Conservation (phyloP, 2,329 filamentous ascomycete genomes). For the Pseudocercospora cruenta region DNA sequence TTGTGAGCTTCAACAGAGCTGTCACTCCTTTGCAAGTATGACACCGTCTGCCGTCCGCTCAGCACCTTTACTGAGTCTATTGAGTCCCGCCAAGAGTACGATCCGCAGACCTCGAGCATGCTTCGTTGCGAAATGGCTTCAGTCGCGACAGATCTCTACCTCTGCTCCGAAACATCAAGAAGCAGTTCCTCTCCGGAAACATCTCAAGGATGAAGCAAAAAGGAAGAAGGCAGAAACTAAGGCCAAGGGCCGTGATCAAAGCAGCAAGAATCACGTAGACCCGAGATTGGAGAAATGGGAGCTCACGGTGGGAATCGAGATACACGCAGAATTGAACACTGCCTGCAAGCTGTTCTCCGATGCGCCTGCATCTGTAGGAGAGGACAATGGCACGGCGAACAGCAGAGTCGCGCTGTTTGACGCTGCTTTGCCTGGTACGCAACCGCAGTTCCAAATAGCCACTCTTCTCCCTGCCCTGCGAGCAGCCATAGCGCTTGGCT, state of each 20-base stretch:
- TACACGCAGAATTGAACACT: slow-evolving; percentile 94
- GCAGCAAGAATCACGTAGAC: slow-evolving; percentile 23
- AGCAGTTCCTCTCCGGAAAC: slow-evolving; percentile 43
- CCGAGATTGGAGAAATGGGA: slow-evolving; percentile 69
- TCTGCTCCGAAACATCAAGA: slow-evolving; percentile 26
- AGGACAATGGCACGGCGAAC: slow-evolving; percentile 62
- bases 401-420: slow-evolving; percentile 89
- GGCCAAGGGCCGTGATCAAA: slow-evolving; percentile 4
- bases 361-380: slow-evolving; percentile 43
- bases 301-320: slow-evolving; percentile 92
- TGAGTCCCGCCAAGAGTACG: background rate
- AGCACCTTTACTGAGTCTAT: slow-evolving; percentile 4
- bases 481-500: slow-evolving; percentile 82
- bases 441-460: slow-evolving; percentile 80
- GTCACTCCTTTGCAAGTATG: slow-evolving; percentile 7
- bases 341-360: slow-evolving; percentile 85
- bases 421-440: slow-evolving; percentile 82
- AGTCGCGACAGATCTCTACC: slow-evolving; percentile 30
- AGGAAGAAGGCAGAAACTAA: slow-evolving; percentile 24
- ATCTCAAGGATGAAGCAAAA: slow-evolving; percentile 48
- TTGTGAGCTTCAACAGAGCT: background rate
- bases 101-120: slow-evolving; percentile 30
- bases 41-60: slow-evolving; percentile 3
- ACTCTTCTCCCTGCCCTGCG: slow-evolving; percentile 87
- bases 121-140: slow-evolving; percentile 38